phyloP scores from a whole-genome alignment of 805 yeast genomes.

The Kodamaea kakaduensis region DNA sequence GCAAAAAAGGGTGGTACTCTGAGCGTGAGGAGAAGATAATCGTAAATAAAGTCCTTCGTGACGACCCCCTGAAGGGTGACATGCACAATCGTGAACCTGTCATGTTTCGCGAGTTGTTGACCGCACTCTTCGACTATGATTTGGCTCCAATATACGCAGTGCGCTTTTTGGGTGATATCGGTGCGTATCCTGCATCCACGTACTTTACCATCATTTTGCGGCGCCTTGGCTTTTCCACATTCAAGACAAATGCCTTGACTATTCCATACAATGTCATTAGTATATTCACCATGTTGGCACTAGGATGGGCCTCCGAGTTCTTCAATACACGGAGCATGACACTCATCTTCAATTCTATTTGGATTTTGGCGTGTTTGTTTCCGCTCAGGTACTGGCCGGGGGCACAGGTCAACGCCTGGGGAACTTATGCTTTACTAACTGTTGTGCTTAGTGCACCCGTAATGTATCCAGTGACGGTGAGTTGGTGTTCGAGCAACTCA shows the following conservation, averaged over 20 bases:
- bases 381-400: conserved; percentile 40
- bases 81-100: conserved; percentile 29
- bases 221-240: conserved; percentile 48
- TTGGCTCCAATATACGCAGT: conserved; percentile 26
- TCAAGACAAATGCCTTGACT: conserved; percentile 48
- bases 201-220: conserved; percentile 14
- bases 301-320: conserved; percentile 23
- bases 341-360: conserved; percentile 13
- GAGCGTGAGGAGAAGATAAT: conserved; percentile 27
- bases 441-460: conserved; percentile 43
- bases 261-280: conserved; percentile 45
- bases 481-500: conserved; percentile 61
- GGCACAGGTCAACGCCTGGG: conserved; percentile 40
- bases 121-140: conserved; percentile 23
- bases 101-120: conserved; percentile 16
- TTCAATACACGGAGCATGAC: conserved; percentile 19
- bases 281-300: conserved; percentile 18
- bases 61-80: conserved; percentile 30
- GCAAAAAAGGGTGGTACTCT: conserved; percentile 27
- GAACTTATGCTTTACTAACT: conserved; percentile 38
- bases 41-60: conserved; percentile 27
- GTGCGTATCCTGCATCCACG: conserved; percentile 15
- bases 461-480: conserved; percentile 51
- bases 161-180: conserved; percentile 21
- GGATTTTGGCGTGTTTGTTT: conserved; percentile 19